Conservation (phyloP, 2,329 filamentous ascomycete genomes). For the Phoma herbarum region DNA sequence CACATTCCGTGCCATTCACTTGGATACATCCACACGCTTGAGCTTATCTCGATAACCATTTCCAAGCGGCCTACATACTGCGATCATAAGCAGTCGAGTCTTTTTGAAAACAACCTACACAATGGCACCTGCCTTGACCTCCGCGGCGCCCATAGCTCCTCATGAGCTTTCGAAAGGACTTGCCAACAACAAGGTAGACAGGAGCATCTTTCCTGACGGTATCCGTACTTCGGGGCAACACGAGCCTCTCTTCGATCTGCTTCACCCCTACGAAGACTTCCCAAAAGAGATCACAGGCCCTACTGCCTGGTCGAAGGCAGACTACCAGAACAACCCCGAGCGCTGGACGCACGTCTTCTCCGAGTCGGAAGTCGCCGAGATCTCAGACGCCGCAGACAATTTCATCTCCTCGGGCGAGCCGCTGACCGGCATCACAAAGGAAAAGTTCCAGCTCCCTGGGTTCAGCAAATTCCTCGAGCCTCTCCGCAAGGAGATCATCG, state of each 20-base stretch:
- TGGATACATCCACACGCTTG: constrained; percentile 1
- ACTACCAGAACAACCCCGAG: constrained; percentile 69
- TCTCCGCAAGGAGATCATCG: constrained; percentile 72
- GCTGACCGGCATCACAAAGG: constrained; percentile 75
- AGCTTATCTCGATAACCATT: neutral
- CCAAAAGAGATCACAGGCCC: constrained; percentile 74
- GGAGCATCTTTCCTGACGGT: constrained; percentile 68
- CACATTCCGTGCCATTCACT: constrained; percentile 10
- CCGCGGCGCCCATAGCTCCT: constrained; percentile 48
- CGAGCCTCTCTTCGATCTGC: constrained; percentile 69
- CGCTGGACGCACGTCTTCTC: constrained; percentile 78
- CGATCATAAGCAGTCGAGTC: neutral
- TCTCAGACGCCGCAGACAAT: constrained; percentile 71
- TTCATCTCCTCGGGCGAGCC: constrained; percentile 73
- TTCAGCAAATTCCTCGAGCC: constrained; percentile 63
- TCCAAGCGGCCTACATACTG: neutral
- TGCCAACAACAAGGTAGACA: constrained; percentile 48
- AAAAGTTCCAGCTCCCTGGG: constrained; percentile 69
- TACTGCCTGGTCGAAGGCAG: constrained; percentile 75
- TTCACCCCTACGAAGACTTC: constrained; percentile 75
- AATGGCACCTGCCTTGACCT: constrained; percentile 54
- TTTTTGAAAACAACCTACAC: neutral
- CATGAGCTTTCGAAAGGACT: constrained; percentile 47
- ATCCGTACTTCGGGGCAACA: constrained; percentile 77
- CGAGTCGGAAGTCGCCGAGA: constrained; percentile 70